Percentiles rank a stretch among this genome's conserved stretches.
Conservation (phyloP, 2,329 filamentous ascomycete species). For the Plectosphaerella plurivora region DNA sequence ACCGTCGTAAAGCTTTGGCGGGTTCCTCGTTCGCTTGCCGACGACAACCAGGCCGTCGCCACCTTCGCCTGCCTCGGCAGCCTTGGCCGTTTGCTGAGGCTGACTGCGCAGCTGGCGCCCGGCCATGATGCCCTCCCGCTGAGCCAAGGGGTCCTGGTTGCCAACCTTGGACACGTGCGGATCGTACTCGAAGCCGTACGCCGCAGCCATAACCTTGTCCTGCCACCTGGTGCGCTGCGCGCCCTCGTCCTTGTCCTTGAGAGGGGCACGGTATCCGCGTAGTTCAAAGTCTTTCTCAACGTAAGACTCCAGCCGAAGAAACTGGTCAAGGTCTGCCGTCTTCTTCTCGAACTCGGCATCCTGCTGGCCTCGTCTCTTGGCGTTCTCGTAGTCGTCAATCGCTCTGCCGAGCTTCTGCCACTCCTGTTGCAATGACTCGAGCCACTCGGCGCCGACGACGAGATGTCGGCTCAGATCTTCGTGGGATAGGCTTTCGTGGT, state of each 20-base stretch:
- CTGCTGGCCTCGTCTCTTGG: conserved; percentile 43
- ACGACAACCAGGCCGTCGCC: conserved; percentile 31
- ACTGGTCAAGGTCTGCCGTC: conserved; percentile 32
- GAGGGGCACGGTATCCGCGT: conserved; percentile 43
- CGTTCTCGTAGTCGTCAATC: conserved; percentile 55
- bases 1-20: conserved; percentile 45
- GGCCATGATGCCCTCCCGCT: conserved; percentile 51
- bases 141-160: conserved; percentile 52
- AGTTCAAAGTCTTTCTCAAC: conserved; percentile 49
- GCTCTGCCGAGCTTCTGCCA: conserved; percentile 44
- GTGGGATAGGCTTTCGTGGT: conserved; percentile 43
- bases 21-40: conserved; percentile 50
- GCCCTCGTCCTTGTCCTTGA: conserved; percentile 33
- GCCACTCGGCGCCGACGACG: conserved; percentile 36
- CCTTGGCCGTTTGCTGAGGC: conserved; percentile 53
- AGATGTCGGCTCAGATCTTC: conserved; percentile 40
- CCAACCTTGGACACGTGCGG: conserved; percentile 53
- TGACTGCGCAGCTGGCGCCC: conserved; percentile 51
- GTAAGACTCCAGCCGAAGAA: conserved; percentile 31
- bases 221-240: conserved; percentile 38
- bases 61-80: conserved; percentile 47
- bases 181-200: conserved; percentile 59
- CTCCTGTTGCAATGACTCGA: conserved; percentile 51
- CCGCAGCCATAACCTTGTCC: conserved; percentile 54
- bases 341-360: conserved; percentile 43